Evolutionary conservation across 1,139 yeast genomes (phyloP).

Genomic region (Yamadazyma jaroonii): DNA sequence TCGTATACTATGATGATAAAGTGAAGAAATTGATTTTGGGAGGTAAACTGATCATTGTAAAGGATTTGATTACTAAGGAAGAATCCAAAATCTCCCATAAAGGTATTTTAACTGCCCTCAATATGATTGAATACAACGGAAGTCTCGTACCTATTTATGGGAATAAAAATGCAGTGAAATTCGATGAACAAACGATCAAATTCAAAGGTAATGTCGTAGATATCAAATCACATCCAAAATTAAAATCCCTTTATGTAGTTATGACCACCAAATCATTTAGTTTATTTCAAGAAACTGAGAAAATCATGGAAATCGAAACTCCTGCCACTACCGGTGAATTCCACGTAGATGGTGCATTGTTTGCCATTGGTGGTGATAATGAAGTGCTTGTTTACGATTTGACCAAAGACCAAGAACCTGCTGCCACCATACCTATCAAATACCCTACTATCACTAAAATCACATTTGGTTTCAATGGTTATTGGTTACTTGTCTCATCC

Average conservation of each 20-base stretch:
- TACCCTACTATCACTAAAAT: slow-evolving; percentile 33
- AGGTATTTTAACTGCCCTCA: slow-evolving; percentile 17
- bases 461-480: slow-evolving; percentile 66
- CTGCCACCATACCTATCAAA: slow-evolving; percentile 32
- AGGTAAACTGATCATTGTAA: slow-evolving; percentile 22
- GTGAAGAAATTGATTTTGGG: slow-evolving; percentile 18
- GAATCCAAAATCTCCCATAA: slow-evolving; percentile 14
- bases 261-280: slow-evolving; percentile 10
- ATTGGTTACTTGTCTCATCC: slow-evolving; percentile 49
- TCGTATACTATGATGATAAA: slow-evolving; percentile 13
- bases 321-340: slow-evolving; percentile 35
- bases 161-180: slow-evolving; percentile 16
- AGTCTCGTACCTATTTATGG: slow-evolving; percentile 19
- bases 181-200: slow-evolving; percentile 14
- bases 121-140: slow-evolving; percentile 12
- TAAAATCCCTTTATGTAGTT: slow-evolving; percentile 10
- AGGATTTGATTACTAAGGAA: slow-evolving; percentile 14
- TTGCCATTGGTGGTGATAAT: slow-evolving; percentile 48
- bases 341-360: slow-evolving; percentile 66
- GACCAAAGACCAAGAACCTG: slow-evolving; percentile 25
- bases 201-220: slow-evolving; percentile 16
- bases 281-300: slow-evolving; percentile 8
- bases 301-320: slow-evolving; percentile 7
- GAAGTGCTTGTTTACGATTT: slow-evolving; percentile 43
- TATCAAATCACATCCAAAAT: slow-evolving; percentile 24